Evolutionary conservation across 176 grass and related monocot species (phyloP).

Genomic region (Saccharum spontaneum): DNA sequence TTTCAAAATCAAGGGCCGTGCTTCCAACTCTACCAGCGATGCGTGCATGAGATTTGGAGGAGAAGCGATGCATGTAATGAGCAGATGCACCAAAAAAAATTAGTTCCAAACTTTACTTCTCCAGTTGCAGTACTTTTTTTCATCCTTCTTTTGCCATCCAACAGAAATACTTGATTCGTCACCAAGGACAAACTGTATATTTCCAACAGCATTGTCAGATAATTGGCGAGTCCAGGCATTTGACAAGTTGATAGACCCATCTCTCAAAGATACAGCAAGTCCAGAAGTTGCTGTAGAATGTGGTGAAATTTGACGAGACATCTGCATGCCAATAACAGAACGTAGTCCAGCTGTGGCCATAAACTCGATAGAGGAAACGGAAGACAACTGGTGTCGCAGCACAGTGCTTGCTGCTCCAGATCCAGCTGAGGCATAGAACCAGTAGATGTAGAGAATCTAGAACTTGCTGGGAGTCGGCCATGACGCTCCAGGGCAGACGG

Average conservation of each 20-base stretch:
- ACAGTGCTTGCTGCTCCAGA: slow-evolving; percentile 71
- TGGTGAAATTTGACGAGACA: slow-evolving; percentile 78
- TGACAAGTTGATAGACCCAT: slow-evolving; percentile 90
- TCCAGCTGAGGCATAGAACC: slow-evolving; percentile 62
- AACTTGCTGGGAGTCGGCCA: no score
- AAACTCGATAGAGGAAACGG: slow-evolving; percentile 75
- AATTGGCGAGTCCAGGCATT: slow-evolving; percentile 94
- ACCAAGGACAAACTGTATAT: slow-evolving; percentile 88
- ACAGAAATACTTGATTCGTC: slow-evolving; percentile 78
- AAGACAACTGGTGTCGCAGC: slow-evolving; percentile 64
- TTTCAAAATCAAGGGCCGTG: no score
- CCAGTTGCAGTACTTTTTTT: slow-evolving; percentile 83
- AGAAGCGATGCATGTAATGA: slow-evolving; percentile 69
- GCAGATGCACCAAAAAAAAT: slow-evolving; percentile 83
- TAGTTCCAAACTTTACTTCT: slow-evolving; percentile 93
- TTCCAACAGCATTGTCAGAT: slow-evolving; percentile 77
- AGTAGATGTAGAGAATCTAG: no score
- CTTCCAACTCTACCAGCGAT: slow-evolving; percentile 84
- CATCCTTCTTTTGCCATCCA: slow-evolving; percentile 95
- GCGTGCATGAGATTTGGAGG: slow-evolving; percentile 83
- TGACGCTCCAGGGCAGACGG: no score
- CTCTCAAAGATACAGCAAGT: slow-evolving; percentile 75
- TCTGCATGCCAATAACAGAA: slow-evolving; percentile 66
- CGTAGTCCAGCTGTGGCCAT: slow-evolving; percentile 90
- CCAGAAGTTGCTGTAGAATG: slow-evolving; percentile 89